Conservation (phyloP, 2,329 filamentous ascomycete genomes). For the Beauveria pseudobassiana region DNA sequence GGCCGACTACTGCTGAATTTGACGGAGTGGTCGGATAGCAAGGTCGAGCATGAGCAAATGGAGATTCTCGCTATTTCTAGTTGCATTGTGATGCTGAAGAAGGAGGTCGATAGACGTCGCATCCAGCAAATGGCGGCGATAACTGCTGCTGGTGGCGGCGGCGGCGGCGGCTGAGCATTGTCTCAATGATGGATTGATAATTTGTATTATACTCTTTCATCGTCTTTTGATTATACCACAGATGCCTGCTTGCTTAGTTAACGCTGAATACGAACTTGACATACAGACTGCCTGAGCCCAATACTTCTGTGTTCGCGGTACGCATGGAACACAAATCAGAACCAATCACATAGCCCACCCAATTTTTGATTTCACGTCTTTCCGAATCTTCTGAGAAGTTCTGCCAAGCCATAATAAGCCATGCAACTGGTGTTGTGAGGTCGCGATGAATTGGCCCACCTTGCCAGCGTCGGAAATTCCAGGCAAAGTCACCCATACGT, state of each 20-base stretch:
- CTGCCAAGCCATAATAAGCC: background rate
- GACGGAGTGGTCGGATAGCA: slow-evolving; percentile 25
- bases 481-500: background rate
- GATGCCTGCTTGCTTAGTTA: background rate
- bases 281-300: background rate
- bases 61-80: slow-evolving; percentile 48
- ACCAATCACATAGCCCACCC: too few species aligned
- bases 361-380: background rate
- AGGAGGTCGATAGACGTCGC: slow-evolving; percentile 53
- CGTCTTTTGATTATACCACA: background rate
- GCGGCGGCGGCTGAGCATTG: background rate
- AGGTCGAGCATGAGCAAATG: slow-evolving; percentile 30
- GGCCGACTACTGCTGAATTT: slow-evolving; percentile 40
- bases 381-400: background rate
- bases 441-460: background rate
- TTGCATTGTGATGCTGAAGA: slow-evolving; percentile 56
- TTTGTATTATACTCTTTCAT: background rate
- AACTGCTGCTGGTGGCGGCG: slow-evolving; percentile 20
- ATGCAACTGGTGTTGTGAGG: background rate
- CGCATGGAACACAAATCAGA: too few species aligned
- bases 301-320: too few species aligned
- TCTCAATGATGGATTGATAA: background rate
- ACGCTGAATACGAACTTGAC: background rate
- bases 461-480: background rate
- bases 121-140: slow-evolving; percentile 42